Base-by-base conservation (phyloP, 495 filamentous ascomycete species). In the Viridothelium virens region DNA sequence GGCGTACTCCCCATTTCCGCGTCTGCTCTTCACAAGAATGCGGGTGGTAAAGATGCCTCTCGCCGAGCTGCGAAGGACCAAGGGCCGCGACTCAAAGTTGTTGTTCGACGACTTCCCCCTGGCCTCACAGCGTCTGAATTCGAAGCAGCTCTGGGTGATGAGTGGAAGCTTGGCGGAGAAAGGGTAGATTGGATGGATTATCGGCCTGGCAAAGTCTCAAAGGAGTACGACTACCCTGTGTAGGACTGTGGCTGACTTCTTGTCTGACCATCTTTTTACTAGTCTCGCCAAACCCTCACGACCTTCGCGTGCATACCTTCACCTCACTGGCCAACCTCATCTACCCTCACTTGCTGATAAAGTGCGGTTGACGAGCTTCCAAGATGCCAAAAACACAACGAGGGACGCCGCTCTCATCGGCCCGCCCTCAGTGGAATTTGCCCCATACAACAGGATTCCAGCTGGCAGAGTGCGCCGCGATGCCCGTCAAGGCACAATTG, bases 401-500 rank as follows among this genome's bases (percentile, higher is more conserved):
- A 88, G 81, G 66, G 89, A 89, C 67, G 73, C 86, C 2, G 83
- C 85, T 16, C 83, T 93, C 6, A 74, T 91, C 37, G 87, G 86
- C 0, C 89, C 88, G 16, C 92, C 92, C 0, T 79, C 82, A 10
- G 78, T 96, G 14, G 92, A 97, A 71, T 89, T 90, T 71, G 85
- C 94, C 34, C 84, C 89, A 2, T 94, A 91, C 75, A 88, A 89
- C 62, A 89, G 91, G 69, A 82, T 88, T 0, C 91, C 95, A 16
- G 80, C 81, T 6, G 89, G 87, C 67, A 87, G 82, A 70, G 80
- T 81, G 46, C 86, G 91, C 33, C 83, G 84, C 59, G 94, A 98
- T 80, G 84, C 84, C 66, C 87, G 93, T 2, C 90, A 96, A 74
- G 94, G 95, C 53, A 95, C 91, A 4, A 97, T 98, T 66, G 94